phyloP scores from a whole-genome alignment of 805 yeast species.

The Candida taoyuanica region DNA sequence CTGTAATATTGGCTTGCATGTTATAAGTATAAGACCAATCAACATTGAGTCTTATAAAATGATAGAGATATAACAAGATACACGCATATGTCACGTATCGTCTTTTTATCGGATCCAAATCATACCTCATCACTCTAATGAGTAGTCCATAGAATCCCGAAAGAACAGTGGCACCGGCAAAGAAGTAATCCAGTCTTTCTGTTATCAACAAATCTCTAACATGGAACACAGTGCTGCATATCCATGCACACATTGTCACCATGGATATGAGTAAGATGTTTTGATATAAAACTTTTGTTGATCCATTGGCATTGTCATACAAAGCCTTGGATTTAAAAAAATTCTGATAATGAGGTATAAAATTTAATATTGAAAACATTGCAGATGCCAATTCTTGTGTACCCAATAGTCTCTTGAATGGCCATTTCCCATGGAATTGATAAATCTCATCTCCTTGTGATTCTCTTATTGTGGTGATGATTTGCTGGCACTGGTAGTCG shows the following conservation, averaged over 20 bases:
- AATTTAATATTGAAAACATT: constrained; percentile 69
- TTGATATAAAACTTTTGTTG: constrained; percentile 19
- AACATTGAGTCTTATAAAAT: constrained; percentile 56
- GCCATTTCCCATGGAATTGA: constrained; percentile 99
- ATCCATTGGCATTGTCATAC: constrained; percentile 6
- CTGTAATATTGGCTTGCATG: constrained; percentile 80
- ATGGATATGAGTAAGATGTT: constrained; percentile 47
- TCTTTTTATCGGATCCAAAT: constrained; percentile 35
- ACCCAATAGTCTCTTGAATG: constrained; percentile 72
- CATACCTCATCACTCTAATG: constrained; percentile 57
- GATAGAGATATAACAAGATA: constrained; percentile 50
- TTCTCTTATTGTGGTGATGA: constrained; percentile 55
- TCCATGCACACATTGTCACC: constrained; percentile 84
- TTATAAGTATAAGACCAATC: constrained; percentile 93
- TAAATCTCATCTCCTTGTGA: constrained; percentile 46
- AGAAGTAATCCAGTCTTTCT: constrained; percentile 84
- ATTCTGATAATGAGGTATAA: constrained; percentile 58
- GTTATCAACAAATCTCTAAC: constrained; percentile 75
- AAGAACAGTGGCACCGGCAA: constrained; percentile 86
- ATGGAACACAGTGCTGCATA: constrained; percentile 81
- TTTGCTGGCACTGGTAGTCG: constrained; percentile 88
- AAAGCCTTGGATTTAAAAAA: constrained; percentile 28
- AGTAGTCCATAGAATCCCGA: constrained; percentile 70
- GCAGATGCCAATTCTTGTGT: constrained; percentile 82
- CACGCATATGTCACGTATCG: constrained; percentile 38